Base-by-base conservation (phyloP, 2,329 filamentous ascomycete genomes). In the Penicillium sclerotiorum region DNA sequence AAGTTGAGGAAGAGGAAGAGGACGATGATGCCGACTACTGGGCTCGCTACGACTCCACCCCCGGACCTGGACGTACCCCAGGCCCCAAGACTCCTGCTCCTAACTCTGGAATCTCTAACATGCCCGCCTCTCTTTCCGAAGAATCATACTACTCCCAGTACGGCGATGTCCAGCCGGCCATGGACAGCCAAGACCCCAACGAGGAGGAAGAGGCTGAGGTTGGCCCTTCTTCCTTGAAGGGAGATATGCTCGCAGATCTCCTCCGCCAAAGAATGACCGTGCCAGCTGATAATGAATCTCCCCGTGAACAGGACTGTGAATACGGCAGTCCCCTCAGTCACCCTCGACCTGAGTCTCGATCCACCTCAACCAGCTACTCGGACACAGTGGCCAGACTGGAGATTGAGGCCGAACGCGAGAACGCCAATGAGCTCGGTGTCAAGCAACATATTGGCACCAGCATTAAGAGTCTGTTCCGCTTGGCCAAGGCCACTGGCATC, bases 1-100 rank as follows among this genome's bases (percentile, higher is more conserved):
- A 43, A 20, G 20, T 15, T 8, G 36, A 33, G 22, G 39, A 39
- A 6, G 65, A 73, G n/a, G 77, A 80, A 3, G 77, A 79, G 1
- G 79, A 81, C 17, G 81, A 85, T 48, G 83, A 85, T 45, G 82
- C 82, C 53, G 79, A 80, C 55, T 87, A 87, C 66, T 87, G 84
- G 84, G 82, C 80, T 4, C 78, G 80, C 57, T 86, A 87, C 59
- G 82, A 84, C 66, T 73, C 75, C 45, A 82, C 80, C 2, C 80
- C 81, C 1, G 74, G 73, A 2, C 80, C 81, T 1, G 74, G 73
- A 25, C 64, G 73, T 41, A 81, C 80, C 11, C 80, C 80, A 8
- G 71, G 72, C 1, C 58, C 62, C 28, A 73, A 74, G 45, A 65
- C 60, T 47, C 69, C 70, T 30, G 70, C 61, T 8, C n/a, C n/a